Base-by-base conservation (phyloP, 179 eudicot genomes). In the Beta macrorhiza region DNA sequence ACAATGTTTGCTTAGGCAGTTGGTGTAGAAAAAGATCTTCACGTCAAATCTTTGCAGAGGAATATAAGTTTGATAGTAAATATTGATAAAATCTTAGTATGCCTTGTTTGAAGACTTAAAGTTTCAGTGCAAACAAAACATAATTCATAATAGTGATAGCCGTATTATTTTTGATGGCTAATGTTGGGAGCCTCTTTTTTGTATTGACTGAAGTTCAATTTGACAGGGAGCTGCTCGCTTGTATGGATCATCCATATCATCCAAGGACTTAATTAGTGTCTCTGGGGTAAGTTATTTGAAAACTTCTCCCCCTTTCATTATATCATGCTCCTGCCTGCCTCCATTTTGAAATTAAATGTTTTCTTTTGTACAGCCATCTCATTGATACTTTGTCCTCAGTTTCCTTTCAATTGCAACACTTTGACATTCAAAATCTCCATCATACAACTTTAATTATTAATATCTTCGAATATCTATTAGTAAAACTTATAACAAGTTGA, bases 141-240 rank as follows among this genome's bases (percentile, higher is more conserved):
- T 55, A 1, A 58, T 22, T 44, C 58, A 14, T 73, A 37, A 52
- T 4, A 53, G 19, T 16, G 20, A 7, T 32, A 44, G 51, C 52
- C 62, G 11, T 44, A 47, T 16, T 71, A 1, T 47, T 61, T 17
- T 67, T 14, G 19, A 64, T 59, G 10, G 42, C 44, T 67, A 53
- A 57, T 58, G 0, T 51, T 22, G 57, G 10, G 68, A 47, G 51
- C 47, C 22, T 22, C 51, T 2, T 37, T 13, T 12, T 68, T 29
- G 42, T 49, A n/a, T 16, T 68, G 45, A 22, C 62, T 29, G 29
- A 72, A 65, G 61, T 68, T 76, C 65, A 55, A 51, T 86, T 79
- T 88, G 65, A 80, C 91, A 95, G 98, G 91, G 97, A 80, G 99
- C 98, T 85, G 93, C 99, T 85, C 95, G 97, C 47, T 86, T 93